Conservation (phyloP, 164 flowering plant species). For the Pachysandra terminalis region DNA sequence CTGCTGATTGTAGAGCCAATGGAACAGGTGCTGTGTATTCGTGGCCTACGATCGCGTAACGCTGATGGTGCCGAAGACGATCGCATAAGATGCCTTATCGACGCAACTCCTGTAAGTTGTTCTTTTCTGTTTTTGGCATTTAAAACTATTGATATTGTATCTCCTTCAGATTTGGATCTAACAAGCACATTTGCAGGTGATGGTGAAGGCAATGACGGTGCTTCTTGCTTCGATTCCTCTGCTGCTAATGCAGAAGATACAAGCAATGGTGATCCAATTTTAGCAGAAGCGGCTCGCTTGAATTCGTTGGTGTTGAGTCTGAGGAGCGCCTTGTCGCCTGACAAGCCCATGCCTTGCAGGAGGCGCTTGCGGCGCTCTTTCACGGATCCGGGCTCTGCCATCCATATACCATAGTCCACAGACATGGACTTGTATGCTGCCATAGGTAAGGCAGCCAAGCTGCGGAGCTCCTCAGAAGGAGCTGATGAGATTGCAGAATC, state of each 20-base stretch:
- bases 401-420: conserved; percentile 66
- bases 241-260: neutral
- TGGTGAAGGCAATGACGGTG: too few species aligned
- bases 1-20: too few species aligned
- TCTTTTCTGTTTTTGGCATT: conserved; percentile 39
- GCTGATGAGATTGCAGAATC: too few species aligned
- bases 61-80: conserved; percentile 38
- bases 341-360: conserved; percentile 73
- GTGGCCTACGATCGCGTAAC: conserved; percentile 17
- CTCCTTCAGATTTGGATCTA: conserved; percentile 62
- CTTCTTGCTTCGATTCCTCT: too few species aligned
- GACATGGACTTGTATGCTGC: conserved; percentile 11
- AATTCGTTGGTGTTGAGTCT: conserved; percentile 27
- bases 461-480: too few species aligned
- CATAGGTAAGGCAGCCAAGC: too few species aligned
- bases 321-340: conserved; percentile 33
- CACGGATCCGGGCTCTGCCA: conserved; percentile 68
- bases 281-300: conserved; percentile 18
- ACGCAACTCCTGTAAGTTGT: conserved; percentile 37
- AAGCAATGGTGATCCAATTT: conserved; percentile 3
- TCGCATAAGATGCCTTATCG: conserved; percentile 49
- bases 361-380: conserved; percentile 67
- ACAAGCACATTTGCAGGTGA: conserved; percentile 23
- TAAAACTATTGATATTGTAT: conserved; percentile 24
- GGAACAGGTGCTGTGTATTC: conserved; percentile 15